phyloP scores from a whole-genome alignment of 768 basidiomycete genomes.

The Termitomyces eurrhizus region DNA sequence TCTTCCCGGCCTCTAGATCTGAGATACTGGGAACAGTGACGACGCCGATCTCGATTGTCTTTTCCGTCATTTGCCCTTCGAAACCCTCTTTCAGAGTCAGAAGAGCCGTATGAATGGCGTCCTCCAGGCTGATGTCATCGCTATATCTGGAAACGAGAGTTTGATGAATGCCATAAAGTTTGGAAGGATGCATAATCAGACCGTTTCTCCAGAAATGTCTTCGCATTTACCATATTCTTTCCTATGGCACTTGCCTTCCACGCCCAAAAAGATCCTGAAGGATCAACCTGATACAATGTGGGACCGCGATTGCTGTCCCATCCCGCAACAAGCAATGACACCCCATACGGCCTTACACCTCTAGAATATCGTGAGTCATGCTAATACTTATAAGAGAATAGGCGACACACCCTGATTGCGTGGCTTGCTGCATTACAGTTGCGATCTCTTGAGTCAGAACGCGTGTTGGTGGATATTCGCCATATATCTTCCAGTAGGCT shows the following conservation, averaged over 20 bases:
- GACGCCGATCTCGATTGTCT: constrained; percentile 98
- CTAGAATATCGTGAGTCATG: constrained; percentile 42
- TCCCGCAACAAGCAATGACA: constrained; percentile 94
- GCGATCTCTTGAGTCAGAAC: constrained; percentile 97
- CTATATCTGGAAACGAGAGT: constrained; percentile 67
- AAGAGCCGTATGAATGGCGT: constrained; percentile 97
- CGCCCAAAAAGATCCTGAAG: constrained; percentile 98
- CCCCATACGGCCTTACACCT: constrained; percentile 98
- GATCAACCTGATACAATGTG: constrained; percentile 98
- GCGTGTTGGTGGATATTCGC: constrained; percentile 96
- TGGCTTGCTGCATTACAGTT: constrained; percentile 98
- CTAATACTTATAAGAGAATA: constrained; percentile 12
- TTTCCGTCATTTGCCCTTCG: constrained; percentile 99
- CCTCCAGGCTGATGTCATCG: constrained; percentile 97
- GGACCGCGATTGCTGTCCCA: constrained; percentile 96
- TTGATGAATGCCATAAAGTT: constrained; percentile 14
- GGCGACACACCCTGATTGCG: constrained; percentile 85
- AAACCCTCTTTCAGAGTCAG: constrained; percentile 98
- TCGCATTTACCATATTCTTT: constrained; percentile 99
- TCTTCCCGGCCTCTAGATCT: constrained; percentile 67
- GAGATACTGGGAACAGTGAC: constrained; percentile 81
- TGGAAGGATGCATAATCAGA: constrained; percentile 15
- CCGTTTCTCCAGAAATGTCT: constrained; percentile 99
- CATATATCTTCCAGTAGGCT: constrained; percentile 99
- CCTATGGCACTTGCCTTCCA: constrained; percentile 99